These are phyloP conservation scores for Geotrichum cucujoidarum DNA, from an alignment of 1,139 yeast species.

Conservation along the genomic window DNA sequence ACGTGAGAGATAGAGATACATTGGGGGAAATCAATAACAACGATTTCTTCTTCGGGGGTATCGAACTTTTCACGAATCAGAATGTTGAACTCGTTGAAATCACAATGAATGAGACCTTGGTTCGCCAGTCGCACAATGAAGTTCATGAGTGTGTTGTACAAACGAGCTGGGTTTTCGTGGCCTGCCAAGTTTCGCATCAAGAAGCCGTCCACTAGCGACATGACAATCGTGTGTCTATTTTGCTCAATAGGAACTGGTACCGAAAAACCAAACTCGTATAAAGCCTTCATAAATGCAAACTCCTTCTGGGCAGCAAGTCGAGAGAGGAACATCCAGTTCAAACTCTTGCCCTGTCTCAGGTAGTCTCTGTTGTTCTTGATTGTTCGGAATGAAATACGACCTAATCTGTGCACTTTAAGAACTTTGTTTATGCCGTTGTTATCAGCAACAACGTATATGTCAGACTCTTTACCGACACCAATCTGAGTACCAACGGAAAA, in stretches of 20 bases:
- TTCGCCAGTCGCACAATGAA: constrained; percentile 80
- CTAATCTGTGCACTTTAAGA: constrained; percentile 84
- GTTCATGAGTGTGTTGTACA: constrained; percentile 80
- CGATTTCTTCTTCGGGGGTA: constrained; percentile 52
- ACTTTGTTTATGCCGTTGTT: constrained; percentile 56
- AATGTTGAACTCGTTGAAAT: constrained; percentile 92
- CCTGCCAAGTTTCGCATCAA: constrained; percentile 80
- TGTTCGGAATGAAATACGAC: constrained; percentile 86
- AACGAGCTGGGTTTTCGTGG: constrained; percentile 60
- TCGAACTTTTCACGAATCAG: constrained; percentile 66
- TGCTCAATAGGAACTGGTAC: constrained; percentile 89
- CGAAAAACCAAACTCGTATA: constrained; percentile 67
- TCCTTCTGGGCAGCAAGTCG: constrained; percentile 90
- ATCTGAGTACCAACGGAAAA: constrained; percentile 81
- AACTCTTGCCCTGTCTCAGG: constrained; percentile 56
- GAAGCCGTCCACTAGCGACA: constrained; percentile 85
- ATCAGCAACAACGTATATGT: constrained; percentile 83
- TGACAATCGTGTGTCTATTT: constrained; percentile 85
- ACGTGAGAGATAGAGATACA: constrained; percentile 88
- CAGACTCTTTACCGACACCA: constrained; percentile 97
- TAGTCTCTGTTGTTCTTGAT: constrained; percentile 94
- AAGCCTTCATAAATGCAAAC: constrained; percentile 74
- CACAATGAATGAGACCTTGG: constrained; percentile 93
- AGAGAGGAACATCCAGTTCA: constrained; percentile 87
- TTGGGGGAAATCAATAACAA: constrained; percentile 96